These are phyloP conservation scores for Saccharomycopsis malanga DNA, from an alignment of 805 yeast genomes.

Conservation along the genomic window DNA sequence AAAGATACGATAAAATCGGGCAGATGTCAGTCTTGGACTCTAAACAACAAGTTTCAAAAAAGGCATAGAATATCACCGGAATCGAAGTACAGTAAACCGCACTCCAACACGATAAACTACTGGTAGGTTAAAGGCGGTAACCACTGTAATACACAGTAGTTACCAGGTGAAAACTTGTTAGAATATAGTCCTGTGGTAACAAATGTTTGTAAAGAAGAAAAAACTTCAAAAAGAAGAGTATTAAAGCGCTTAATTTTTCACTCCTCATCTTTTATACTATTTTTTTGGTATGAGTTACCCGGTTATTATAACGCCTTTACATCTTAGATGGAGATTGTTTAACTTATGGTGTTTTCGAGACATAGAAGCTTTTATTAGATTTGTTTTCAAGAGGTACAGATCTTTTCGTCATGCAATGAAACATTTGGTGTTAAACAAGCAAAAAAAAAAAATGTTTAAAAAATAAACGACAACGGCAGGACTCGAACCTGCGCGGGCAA, in stretches of 20 bases:
- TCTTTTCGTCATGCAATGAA: too few species aligned
- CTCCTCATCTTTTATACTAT: too few species aligned
- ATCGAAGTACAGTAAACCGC: background rate
- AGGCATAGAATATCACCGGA: conserved; percentile 1
- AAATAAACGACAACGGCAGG: conserved; percentile 60
- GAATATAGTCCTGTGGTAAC: conserved; percentile 14
- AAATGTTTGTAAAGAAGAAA: conserved; percentile 11
- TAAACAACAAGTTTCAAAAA: conserved; percentile 5
- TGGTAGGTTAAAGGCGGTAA: background rate
- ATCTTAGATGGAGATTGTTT: too few species aligned
- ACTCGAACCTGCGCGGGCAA: conserved; percentile 63
- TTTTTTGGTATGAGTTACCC: too few species aligned
- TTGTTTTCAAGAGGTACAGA: too few species aligned
- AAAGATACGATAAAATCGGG: conserved; percentile 14
- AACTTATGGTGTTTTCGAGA: too few species aligned
- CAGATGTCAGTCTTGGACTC: conserved; percentile 11
- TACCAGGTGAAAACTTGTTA: conserved; percentile 5
- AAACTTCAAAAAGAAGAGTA: too few species aligned
- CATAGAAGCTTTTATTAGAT: too few species aligned
- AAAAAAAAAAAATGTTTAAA: background rate
- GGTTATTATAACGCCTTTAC: too few species aligned
- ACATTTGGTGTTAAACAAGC: too few species aligned
- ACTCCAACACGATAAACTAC: background rate
- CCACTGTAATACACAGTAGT: conserved; percentile 1
- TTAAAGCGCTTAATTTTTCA: too few species aligned